Evolutionary conservation across 2,329 filamentous ascomycete species (phyloP).

Genomic region (Trichophyton verrucosum): DNA sequence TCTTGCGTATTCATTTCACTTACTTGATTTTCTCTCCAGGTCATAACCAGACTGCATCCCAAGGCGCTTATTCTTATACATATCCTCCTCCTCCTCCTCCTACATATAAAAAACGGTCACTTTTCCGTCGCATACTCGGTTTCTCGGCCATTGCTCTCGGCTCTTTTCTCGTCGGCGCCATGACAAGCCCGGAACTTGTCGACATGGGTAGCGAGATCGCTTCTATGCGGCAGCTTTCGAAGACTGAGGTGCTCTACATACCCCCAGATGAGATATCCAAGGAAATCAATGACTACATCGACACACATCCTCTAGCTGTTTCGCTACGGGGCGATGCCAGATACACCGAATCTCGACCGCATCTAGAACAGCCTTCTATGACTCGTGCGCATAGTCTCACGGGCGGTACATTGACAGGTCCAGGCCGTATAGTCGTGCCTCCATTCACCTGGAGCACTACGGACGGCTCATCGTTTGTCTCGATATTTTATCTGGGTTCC

Average conservation of each 20-base stretch:
- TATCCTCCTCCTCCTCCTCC: constrained; percentile 4
- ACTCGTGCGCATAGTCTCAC: constrained; percentile 68
- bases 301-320: constrained; percentile 60
- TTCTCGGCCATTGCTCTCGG: constrained; percentile 26
- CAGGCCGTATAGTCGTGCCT: constrained; percentile 65
- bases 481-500: constrained; percentile 54
- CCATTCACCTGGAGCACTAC: constrained; percentile 65
- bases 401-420: constrained; percentile 62
- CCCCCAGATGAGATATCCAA: constrained; percentile 41
- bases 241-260: constrained; percentile 56
- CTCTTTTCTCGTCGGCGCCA: constrained; percentile 23
- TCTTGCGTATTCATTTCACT: not conserved
- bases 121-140: constrained; percentile 25
- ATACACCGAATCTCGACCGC: constrained; percentile 66
- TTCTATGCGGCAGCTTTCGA: constrained; percentile 38
- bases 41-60: not conserved
- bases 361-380: constrained; percentile 66
- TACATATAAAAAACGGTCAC: constrained; percentile 17
- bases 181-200: constrained; percentile 19
- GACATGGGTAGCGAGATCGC: constrained; percentile 25
- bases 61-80: not conserved
- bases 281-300: constrained; percentile 61
- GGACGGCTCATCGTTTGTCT: constrained; percentile 53
- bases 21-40: not conserved
- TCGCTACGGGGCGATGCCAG: constrained; percentile 54